These are phyloP conservation scores for Bassia scoparia DNA, from an alignment of 148 eudicot species.

Conservation along the genomic window DNA sequence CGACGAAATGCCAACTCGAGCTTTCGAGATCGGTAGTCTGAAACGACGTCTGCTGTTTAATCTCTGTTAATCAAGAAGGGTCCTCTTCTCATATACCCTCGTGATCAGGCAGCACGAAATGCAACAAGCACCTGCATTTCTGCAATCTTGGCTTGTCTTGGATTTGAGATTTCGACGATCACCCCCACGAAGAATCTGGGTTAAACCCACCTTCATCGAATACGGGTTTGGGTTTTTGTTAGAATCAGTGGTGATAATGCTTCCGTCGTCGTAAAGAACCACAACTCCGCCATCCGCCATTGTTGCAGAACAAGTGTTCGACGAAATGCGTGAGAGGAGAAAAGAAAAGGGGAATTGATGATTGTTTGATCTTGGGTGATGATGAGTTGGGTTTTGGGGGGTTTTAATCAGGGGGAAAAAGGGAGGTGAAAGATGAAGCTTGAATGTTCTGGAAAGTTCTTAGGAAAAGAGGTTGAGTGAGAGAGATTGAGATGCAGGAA, in stretches of 20 bases:
- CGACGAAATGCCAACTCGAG: conserved; percentile 62
- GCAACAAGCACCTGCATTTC: conserved; percentile 67
- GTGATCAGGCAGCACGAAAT: conserved; percentile 20
- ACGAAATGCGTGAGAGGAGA: conserved; percentile 23
- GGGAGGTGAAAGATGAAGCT: conserved; percentile 11
- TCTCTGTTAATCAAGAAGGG: conserved; percentile 41
- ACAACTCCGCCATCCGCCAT: conserved; percentile 62
- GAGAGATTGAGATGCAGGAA: not conserved
- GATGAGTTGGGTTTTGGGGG: not conserved
- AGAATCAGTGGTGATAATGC: conserved; percentile 40
- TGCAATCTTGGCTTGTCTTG: conserved; percentile 55
- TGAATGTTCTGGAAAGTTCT: conserved; percentile 47
- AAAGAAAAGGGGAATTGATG: not conserved
- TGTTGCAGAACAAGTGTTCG: conserved; percentile 31
- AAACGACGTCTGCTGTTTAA: conserved; percentile 40
- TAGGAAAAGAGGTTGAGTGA: not conserved
- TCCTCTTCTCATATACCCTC: conserved; percentile 38
- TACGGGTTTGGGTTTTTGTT: conserved; percentile 34
- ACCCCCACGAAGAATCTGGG: conserved; percentile 57
- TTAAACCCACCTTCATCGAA: conserved; percentile 48
- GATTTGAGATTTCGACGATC: conserved; percentile 48
- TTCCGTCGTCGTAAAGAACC: conserved; percentile 45
- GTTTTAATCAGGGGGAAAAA: not conserved
- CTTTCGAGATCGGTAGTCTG: conserved; percentile 53
- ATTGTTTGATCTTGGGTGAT: not conserved